Evolutionary conservation across 2,329 filamentous ascomycete genomes (phyloP), one percentile per base, ranked within the genome.

Genomic region (Claviceps africana): DNA sequence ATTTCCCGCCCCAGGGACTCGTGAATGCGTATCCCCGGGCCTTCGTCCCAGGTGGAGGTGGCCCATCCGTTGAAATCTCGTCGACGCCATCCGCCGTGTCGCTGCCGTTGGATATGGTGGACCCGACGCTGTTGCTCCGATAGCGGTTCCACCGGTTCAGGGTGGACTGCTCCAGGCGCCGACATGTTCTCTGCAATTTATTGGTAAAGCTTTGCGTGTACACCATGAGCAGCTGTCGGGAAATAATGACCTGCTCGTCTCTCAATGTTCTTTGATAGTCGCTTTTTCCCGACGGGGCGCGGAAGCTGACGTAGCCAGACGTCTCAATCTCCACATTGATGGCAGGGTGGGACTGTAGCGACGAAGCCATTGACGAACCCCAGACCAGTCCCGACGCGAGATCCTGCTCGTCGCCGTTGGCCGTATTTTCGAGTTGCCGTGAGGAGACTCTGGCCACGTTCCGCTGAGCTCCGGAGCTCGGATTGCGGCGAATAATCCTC

Each of bases 1-100:
- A 97, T 43, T 78, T 78, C 17, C 88, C 86, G 55, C 88, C 82
- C 91, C 91, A 97, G 0, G 89, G 90, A 43, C 86, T 93, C 21
- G 74, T 70, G 63, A 96, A 96, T 1, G 81, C 78, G 66, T 94
- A 95, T 19, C 82, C 85, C 33, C 76, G 75, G 0, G 81, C 73
- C 51, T 72, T 77, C 55, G 74, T 70, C 19, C 54, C 47, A 6
- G 53, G 35, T 17, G 51, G 53, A 11, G 48, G 53, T 7, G 39
- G 44, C 13, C 51, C 53, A 22, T 33, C 33, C 19, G 53, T 51
- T 15, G 30, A 30, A 19, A 51, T 40, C 17, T 40, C 21, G 8
- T 53, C 53, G 4, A 13, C 25, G 7, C n/a, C 30, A 8, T 44
- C 53, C 10, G 43, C n/a, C 5, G 22, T 19, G 22, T 48, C 52